A percentile compares a stretch with the other conserved stretches of the same genome.
Conservation (phyloP, 306 rosid genomes). For the Vigna unguiculata region DNA sequence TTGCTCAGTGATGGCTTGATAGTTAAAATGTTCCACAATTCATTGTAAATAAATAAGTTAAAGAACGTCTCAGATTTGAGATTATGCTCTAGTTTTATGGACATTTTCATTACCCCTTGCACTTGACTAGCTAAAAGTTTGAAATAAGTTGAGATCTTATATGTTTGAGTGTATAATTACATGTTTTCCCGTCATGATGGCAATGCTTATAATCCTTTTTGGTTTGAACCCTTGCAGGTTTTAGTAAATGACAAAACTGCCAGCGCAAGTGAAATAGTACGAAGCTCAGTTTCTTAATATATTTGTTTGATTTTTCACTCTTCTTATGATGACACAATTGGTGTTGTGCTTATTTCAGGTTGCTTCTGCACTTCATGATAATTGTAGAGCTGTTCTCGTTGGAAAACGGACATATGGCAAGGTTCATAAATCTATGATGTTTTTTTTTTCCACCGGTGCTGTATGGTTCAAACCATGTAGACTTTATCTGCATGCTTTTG, state of each 20-base stretch:
- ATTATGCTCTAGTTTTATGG: conserved; percentile 1
- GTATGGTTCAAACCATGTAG: conserved; percentile 26
- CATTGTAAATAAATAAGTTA: conserved; percentile 1
- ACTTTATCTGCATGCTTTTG: conserved; percentile 10
- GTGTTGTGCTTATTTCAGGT: conserved; percentile 69
- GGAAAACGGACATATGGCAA: conserved; percentile 95
- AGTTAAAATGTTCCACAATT: neutral
- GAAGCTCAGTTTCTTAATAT: conserved; percentile 48
- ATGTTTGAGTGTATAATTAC: conserved; percentile 8
- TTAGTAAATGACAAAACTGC: conserved; percentile 94
- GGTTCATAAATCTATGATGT: conserved; percentile 55
- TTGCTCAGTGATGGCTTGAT: neutral
- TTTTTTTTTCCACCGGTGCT: conserved; percentile 13
- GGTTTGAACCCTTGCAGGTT: conserved; percentile 65
- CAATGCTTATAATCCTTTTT: conserved; percentile 45
- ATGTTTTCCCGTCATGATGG: conserved; percentile 27
- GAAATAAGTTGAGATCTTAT: conserved; percentile 5
- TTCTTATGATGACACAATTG: conserved; percentile 13
- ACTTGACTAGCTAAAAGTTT: neutral
- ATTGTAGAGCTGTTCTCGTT: conserved; percentile 95
- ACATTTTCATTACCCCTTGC: neutral
- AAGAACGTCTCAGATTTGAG: neutral
- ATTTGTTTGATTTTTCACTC: conserved; percentile 42
- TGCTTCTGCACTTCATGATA: conserved; percentile 98
- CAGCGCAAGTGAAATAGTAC: conserved; percentile 98